phyloP scores from a whole-genome alignment of 495 filamentous ascomycete species.

The Umbilicaria muhlenbergii region DNA sequence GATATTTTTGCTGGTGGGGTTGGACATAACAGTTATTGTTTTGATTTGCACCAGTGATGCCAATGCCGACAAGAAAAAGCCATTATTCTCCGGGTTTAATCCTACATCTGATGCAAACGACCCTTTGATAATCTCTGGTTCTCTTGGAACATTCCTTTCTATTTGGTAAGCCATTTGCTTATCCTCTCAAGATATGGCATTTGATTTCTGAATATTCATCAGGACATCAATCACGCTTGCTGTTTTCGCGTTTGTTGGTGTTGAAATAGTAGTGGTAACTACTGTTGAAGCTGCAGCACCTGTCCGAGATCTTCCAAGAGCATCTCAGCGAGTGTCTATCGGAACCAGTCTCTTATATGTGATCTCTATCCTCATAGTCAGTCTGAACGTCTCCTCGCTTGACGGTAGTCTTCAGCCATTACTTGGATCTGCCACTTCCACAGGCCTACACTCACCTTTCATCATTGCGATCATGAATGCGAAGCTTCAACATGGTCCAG shows the following conservation, averaged over 20 bases:
- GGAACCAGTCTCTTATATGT: conserved; percentile 16
- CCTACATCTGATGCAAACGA: conserved; percentile 5
- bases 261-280: conserved; percentile 26
- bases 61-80: not conserved
- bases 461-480: conserved; percentile 15
- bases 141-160: conserved; percentile 12
- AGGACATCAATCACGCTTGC: conserved; percentile 24
- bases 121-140: conserved; percentile 9
- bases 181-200: not conserved
- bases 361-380: conserved; percentile 14
- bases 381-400: conserved; percentile 19
- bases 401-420: conserved; percentile 13
- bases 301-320: conserved; percentile 11
- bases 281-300: conserved; percentile 24
- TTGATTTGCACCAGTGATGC: conserved; percentile 13
- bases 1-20: conserved; percentile 11
- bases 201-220: not conserved
- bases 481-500: not conserved
- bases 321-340: conserved; percentile 16
- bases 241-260: conserved; percentile 27
- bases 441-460: conserved; percentile 14
- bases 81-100: not conserved
- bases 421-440: conserved; percentile 7
- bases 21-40: conserved; percentile 13
- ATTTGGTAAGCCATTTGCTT: conserved; percentile 12